A percentile compares a stretch with the other conserved stretches of the same genome.
Conservation (phyloP, 768 basidiomycete genomes). For the Plicaturopsis crispa region DNA sequence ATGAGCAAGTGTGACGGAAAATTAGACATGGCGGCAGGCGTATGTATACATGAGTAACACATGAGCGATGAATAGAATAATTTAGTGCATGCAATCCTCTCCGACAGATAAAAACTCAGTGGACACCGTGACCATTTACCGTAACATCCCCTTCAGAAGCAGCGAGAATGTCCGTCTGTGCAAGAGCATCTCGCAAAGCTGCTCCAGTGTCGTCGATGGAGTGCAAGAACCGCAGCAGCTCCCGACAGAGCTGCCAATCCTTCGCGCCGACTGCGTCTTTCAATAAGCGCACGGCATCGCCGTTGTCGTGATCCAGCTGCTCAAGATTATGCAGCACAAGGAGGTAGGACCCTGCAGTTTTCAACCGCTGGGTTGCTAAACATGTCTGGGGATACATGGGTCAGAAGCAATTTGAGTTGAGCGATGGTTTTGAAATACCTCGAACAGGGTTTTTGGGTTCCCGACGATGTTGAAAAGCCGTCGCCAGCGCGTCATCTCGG, state of each 20-base stretch:
- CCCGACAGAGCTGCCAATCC: constrained; percentile 89
- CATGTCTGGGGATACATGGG: constrained; percentile 51
- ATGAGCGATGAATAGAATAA: too few species aligned
- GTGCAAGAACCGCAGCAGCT: constrained; percentile 86
- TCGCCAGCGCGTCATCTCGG: constrained; percentile 87
- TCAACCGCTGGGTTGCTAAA: constrained; percentile 60
- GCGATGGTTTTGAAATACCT: constrained; percentile 38
- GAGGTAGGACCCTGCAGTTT: constrained; percentile 85
- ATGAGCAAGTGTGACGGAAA: too few species aligned
- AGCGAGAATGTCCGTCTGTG: constrained; percentile 34
- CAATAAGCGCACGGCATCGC: constrained; percentile 77
- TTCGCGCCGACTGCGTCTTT: constrained; percentile 65
- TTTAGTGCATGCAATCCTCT: too few species aligned
- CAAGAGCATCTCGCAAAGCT: constrained; percentile 56
- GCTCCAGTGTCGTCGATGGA: constrained; percentile 85
- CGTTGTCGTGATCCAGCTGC: constrained; percentile 69
- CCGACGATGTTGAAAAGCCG: constrained; percentile 87
- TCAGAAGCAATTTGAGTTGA: background rate
- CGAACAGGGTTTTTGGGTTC: constrained; percentile 84
- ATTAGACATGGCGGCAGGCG: too few species aligned
- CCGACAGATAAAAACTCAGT: too few species aligned
- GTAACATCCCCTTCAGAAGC: background rate
- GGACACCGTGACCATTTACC: too few species aligned
- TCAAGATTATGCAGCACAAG: constrained; percentile 92
- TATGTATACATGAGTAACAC: too few species aligned